phyloP scores from a whole-genome alignment of 164 flowering plant genomes.

The Vitis riparia region DNA sequence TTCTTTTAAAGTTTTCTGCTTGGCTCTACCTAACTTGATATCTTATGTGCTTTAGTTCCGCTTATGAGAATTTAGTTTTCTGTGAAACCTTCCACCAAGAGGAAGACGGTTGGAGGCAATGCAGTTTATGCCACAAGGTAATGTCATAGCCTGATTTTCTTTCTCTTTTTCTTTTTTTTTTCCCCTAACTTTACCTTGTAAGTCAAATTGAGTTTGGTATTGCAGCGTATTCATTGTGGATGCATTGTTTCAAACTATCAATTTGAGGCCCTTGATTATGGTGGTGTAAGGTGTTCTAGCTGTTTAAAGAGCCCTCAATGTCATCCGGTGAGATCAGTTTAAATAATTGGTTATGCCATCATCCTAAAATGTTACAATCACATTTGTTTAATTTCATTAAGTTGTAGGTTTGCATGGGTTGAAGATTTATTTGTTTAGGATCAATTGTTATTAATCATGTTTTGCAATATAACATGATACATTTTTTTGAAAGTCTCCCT shows the following conservation, averaged over 20 bases:
- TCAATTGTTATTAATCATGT: neutral
- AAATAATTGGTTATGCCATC: neutral
- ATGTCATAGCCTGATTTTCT: neutral
- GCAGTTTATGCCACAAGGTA: conserved; percentile 57
- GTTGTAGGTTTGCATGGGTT: neutral
- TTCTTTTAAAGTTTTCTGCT: neutral
- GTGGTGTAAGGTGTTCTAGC: conserved; percentile 53
- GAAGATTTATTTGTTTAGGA: neutral
- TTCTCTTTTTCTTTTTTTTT: neutral
- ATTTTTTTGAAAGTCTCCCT: neutral
- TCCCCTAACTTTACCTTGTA: neutral
- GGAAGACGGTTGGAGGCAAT: conserved; percentile 76
- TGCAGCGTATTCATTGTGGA: conserved; percentile 67
- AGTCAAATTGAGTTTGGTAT: conserved; percentile 11
- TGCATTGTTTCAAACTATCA: conserved; percentile 50
- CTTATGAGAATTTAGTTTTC: conserved; percentile 49
- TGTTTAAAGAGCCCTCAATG: conserved; percentile 34
- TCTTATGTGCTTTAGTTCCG: conserved; percentile 35
- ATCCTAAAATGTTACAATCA: neutral
- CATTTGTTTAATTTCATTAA: neutral
- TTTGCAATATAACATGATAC: neutral
- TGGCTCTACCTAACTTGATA: neutral
- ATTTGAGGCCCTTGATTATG: conserved; percentile 52
- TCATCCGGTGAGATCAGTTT: conserved; percentile 25
- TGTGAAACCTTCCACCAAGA: conserved; percentile 62